Evolutionary conservation across 139 green algal genomes (phyloP).

Genomic region (Edaphochlamys debaryana): DNA sequence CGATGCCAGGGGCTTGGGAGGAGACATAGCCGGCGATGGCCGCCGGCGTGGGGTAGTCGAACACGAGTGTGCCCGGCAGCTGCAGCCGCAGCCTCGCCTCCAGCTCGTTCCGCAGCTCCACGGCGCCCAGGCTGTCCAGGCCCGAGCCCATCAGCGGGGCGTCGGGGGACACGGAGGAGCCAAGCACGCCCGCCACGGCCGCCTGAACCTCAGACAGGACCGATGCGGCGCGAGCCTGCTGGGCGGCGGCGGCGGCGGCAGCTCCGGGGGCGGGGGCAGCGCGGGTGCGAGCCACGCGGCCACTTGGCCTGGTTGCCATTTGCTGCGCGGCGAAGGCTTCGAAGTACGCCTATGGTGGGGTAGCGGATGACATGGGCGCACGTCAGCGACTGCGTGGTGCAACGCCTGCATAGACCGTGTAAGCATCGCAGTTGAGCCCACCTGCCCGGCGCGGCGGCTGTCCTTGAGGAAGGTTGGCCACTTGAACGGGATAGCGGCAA

Average conservation of each 20-base stretch:
- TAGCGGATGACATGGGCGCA: no score
- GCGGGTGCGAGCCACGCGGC: no score
- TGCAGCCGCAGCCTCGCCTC: slow-evolving; percentile 56
- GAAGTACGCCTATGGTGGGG: no score
- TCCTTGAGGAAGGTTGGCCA: not conserved
- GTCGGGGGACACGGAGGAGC: slow-evolving; percentile 43
- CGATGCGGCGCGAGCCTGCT: not conserved
- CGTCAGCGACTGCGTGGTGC: no score
- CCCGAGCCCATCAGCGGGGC: slow-evolving; percentile 84
- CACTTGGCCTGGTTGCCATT: no score
- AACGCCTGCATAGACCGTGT: no score
- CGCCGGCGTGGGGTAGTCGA: slow-evolving; percentile 75
- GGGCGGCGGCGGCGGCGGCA: not conserved
- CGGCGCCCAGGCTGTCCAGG: slow-evolving; percentile 80
- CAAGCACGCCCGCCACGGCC: slow-evolving; percentile 21
- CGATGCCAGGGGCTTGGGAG: no score
- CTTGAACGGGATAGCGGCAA: slow-evolving; percentile 33
- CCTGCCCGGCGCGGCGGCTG: no score
- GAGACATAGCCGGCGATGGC: slow-evolving; percentile 58
- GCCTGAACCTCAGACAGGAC: slow-evolving; percentile 7
- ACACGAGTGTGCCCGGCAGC: slow-evolving; percentile 74
- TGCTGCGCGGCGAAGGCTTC: no score
- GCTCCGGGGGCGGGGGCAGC: no score
- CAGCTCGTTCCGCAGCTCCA: slow-evolving; percentile 85
- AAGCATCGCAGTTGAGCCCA: no score